Evolutionary conservation across 306 rosid species (phyloP).

Genomic region (Gastrolobium bilobum): DNA sequence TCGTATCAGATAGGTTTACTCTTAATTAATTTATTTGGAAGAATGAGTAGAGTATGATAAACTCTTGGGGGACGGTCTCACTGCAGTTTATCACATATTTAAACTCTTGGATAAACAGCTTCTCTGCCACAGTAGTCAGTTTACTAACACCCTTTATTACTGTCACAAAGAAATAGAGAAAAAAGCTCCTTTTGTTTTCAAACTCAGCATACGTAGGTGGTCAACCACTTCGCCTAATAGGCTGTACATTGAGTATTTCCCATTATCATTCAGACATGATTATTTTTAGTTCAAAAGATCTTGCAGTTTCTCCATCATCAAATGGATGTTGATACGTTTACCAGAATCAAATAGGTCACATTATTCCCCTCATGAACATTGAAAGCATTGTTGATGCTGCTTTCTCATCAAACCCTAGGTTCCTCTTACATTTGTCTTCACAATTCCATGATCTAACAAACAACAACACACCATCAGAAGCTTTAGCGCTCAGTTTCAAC

Average conservation of each 20-base stretch:
- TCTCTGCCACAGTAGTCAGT: constrained; percentile 8
- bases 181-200: constrained; percentile 6
- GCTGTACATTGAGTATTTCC: background rate
- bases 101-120: background rate
- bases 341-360: constrained; percentile 10
- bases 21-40: constrained; percentile 4
- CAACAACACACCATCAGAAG: background rate
- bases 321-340: background rate
- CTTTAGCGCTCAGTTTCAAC: constrained; percentile 1
- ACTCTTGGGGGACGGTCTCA: background rate
- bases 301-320: background rate
- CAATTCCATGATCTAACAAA: constrained; percentile 14
- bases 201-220: background rate
- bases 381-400: constrained; percentile 24
- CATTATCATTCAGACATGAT: background rate
- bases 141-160: constrained; percentile 24
- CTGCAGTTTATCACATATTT: constrained; percentile 8
- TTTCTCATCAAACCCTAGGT: constrained; percentile 32
- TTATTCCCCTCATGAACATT: background rate
- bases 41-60: background rate
- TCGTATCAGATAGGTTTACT: constrained; percentile 1
- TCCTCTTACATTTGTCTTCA: constrained; percentile 13
- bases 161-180: background rate
- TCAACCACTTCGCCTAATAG: background rate
- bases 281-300: constrained; percentile 24